Evolutionary conservation across 129 eudicot species (phyloP), one percentile per base, ranked within the genome.

Genomic region (Mikania micrantha): DNA sequence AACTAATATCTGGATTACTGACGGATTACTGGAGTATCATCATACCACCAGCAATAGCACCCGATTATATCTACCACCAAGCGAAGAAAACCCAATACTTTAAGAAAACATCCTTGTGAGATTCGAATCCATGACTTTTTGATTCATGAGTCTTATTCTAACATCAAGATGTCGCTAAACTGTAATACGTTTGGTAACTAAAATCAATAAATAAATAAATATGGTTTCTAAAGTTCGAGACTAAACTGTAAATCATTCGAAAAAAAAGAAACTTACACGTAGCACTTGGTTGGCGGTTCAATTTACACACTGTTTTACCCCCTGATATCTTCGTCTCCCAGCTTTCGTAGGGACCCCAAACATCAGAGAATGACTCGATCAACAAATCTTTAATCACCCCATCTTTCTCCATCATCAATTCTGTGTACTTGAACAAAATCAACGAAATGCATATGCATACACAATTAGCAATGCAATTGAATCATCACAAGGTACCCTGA

Each of bases 291-390:
- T 73, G 78, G 78, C 72, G 40, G 24, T 58, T 28, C 64, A 53
- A 16, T 74, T 74, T 64, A 74, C 78, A 74, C 44, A 52, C 78
- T 64, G 72, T 64, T 74, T 38, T 31, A 28, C 57, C 76, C 71
- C 72, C 49, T 72, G 77, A 72, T 62, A 60, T 72, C 69, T 60
- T 60, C 78, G 40, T 64, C 25, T 64, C 72, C 78, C 78, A 64
- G 72, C 65, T 50, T 74, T 74, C 58, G n/a, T 50, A 38, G 65
- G 72, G 53, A 5, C 77, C 78, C 78, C 32, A 74, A 73, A 50
- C 71, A 63, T 73, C 36, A 49, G 42, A 32, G 10, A 24, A 53
- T 52, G 65, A 64, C 57, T 39, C 32, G 9, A 64, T 73, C 78
- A 73, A 73, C 56, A 2, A 35, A 61, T 16, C 6, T 32, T 72